A percentile compares a stretch with the other conserved stretches of the same genome.
These are phyloP conservation scores for Salix brachista DNA, from an alignment of 345 rosid species.

Conservation along the genomic window DNA sequence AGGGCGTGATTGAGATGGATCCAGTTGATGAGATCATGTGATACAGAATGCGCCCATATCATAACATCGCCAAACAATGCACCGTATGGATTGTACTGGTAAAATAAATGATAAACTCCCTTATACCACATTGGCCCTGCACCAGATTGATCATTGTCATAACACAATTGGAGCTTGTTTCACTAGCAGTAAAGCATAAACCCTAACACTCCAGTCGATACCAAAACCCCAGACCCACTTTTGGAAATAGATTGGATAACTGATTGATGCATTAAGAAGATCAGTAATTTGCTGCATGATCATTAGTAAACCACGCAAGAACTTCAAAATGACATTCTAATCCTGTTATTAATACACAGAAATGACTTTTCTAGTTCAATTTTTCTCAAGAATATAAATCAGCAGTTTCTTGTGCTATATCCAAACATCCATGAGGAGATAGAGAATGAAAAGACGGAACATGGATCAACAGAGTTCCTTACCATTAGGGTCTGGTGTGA, in stretches of 20 bases:
- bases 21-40: slow-evolving; percentile 69
- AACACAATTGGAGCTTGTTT: background rate
- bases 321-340: background rate
- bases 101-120: slow-evolving; percentile 64
- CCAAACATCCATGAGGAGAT: background rate
- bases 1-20: slow-evolving; percentile 52
- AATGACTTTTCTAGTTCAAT: no score
- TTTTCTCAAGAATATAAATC: background rate
- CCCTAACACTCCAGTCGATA: background rate
- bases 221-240: no score
- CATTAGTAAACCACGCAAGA: no score
- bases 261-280: no score
- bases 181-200: background rate
- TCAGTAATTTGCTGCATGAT: no score
- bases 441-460: background rate
- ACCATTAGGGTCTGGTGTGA: slow-evolving; percentile 45
- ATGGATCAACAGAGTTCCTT: slow-evolving; percentile 7
- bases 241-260: background rate
- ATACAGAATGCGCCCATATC: slow-evolving; percentile 69
- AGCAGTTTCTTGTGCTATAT: background rate
- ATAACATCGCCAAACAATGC: slow-evolving; percentile 43
- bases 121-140: slow-evolving; percentile 75
- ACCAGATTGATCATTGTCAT: slow-evolving; percentile 6
- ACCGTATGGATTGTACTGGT: slow-evolving; percentile 56
- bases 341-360: background rate